phyloP scores from a whole-genome alignment of 2,329 filamentous ascomycete species.

The Lanzia echinophila region DNA sequence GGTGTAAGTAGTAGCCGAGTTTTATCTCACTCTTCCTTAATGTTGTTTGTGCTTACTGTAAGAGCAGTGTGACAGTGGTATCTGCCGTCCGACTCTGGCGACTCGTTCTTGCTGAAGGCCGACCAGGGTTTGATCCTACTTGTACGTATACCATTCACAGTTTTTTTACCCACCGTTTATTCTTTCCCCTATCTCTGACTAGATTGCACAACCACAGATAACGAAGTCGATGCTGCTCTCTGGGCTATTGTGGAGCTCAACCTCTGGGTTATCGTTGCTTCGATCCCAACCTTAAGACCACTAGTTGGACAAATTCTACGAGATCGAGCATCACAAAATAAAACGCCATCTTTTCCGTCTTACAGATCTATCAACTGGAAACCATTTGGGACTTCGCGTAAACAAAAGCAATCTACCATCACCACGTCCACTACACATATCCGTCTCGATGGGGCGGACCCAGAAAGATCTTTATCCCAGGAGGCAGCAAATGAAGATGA shows the following conservation, averaged over 20 bases:
- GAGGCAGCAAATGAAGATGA: no score
- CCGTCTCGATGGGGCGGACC: no score
- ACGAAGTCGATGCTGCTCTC: not conserved
- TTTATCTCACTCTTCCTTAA: not conserved
- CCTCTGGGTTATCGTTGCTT: constrained; percentile 1
- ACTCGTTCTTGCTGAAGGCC: not conserved
- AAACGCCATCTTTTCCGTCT: no score
- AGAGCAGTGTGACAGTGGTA: not conserved
- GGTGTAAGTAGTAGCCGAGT: not conserved
- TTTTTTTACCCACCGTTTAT: not conserved
- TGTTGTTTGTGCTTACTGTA: not conserved
- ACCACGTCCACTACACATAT: no score
- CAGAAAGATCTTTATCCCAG: no score
- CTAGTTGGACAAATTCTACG: not conserved
- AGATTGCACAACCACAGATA: not conserved
- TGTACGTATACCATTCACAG: not conserved
- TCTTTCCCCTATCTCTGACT: not conserved
- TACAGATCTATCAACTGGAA: no score
- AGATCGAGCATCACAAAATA: no score
- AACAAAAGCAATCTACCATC: no score
- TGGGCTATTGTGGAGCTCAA: constrained; percentile 1
- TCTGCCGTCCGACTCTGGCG: not conserved
- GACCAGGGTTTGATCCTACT: not conserved
- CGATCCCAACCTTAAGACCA: constrained; percentile 1
- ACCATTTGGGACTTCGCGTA: no score